Base-by-base conservation (phyloP, 2,329 filamentous ascomycete species). In the Exophiala calicioides region DNA sequence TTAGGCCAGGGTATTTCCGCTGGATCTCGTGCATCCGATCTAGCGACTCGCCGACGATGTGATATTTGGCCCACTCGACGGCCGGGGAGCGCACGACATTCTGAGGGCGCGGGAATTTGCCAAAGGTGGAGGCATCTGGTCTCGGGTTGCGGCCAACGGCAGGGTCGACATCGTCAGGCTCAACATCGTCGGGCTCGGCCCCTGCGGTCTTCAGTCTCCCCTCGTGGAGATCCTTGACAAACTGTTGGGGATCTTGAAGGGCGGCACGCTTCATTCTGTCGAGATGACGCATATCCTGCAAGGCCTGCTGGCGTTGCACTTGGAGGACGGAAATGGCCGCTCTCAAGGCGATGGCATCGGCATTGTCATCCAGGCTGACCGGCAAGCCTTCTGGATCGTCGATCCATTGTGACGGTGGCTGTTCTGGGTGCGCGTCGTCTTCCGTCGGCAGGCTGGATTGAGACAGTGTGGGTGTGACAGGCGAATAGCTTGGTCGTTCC, bases 11-110 rank as follows among this genome's bases (percentile, higher is more conserved):
- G 43, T 80, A 78, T 37, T 73, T 69, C 41, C 83, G 70, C 68
- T 96, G 90, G 62, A 95, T 87, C 39, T 82, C 79, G 65, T 96
- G 90, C 54, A 96, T 74, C 64, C 83, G 86, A 66, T 96, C 89
- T 26, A 96, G 75, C 1, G 88, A 81, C 50, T 88, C 85, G 37
- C 89, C 90, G 3, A 93, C 82, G n/a, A 96, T 77, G 58, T 88
- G 88, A 66, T 97, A 97, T 63, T 95, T 90, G 9, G 84, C 81
- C 91, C 91, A 97, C 71, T 96, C 95, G 62, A 97, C 84, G 6
- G 88, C 86, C 6, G 91, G 91, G 70, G 85, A 89, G 30, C 90
- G 83, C 19, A 94, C 84, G 1, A 97, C 74, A 58, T 86, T 86
- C 66, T 96, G 91, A 5, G 87, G 82, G 10, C 78, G 78, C 0